Base-by-base conservation (phyloP, 2,329 filamentous ascomycete species). In the Pyrenophora teres region DNA sequence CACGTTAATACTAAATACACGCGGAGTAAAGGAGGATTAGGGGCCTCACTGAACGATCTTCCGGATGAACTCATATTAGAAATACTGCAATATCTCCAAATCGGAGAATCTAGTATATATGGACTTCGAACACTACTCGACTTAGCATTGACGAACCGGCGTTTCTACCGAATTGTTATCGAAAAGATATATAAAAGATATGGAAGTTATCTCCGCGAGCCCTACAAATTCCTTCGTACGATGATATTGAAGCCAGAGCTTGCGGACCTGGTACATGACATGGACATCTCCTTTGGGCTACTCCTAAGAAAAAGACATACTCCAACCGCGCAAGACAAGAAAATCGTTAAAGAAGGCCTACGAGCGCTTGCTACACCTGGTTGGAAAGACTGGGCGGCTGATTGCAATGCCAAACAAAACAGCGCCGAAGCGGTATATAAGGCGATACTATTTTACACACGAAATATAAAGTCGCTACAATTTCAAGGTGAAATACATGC, bases 221-320 rank as follows among this genome's bases (percentile, higher is more conserved):
- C 67, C 3, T 69, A 65, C 45, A 52, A 54, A 2, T 71, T 71
- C 23, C 59, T 70, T 30, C 66, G 67, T 7, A 69, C 64, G 1
- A 27, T 69, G 7, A 57, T 63, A 27, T 49, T 46, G 3, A 63
- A 65, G 25, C 46, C 57, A 15, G 25, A 36, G 10, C 56, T 65
- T 10, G 58, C 63, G 7, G 39, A 49, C 7, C 53, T 46, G 7
- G 64, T 71, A 3, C 55, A 52, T 8, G 42, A 61, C 23, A 40
- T 60, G 7, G 38, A 51, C 6, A 55, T 69, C 25, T 23, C 38
- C 1, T 62, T 64, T 48, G 56, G 54, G 9, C 13, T 42, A 42
- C n/a, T 49, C 47, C 2, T 46, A 60, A 19, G 12, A 31, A 2
- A 47, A 59, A 41, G 19, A 1, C 63, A 67, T 35, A 19, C 8